Evolutionary conservation across 75 land plant species (phyloP), one percentile per base, ranked within the genome.

Genomic region (Gnetum montanum): DNA sequence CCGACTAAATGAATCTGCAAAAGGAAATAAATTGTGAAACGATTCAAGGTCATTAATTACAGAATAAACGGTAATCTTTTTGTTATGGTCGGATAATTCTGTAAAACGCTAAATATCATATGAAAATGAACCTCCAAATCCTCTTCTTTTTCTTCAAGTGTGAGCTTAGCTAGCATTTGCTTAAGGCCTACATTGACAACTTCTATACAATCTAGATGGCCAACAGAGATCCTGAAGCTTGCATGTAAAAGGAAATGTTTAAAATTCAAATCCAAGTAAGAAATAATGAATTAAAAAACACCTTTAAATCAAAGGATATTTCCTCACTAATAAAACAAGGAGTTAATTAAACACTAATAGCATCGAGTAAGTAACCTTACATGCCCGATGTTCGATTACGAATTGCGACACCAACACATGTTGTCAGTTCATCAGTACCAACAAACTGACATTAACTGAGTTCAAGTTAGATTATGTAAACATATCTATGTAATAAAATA

Each of bases 1-100:
- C 86, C 86, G 25, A 82, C 43, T 3, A 82, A 41, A 73, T 82
- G 82, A 46, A 82, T 82, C 86, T 82, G 81, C 61, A n/a, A n/a
- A n/a, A n/a, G n/a, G n/a, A n/a, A n/a, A n/a, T n/a, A n/a, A n/a
- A n/a, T n/a, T n/a, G n/a, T n/a, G n/a, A n/a, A n/a, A n/a, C n/a
- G n/a, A n/a, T n/a, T n/a, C n/a, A n/a, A n/a, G n/a, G n/a, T n/a
- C n/a, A n/a, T n/a, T n/a, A n/a, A n/a, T n/a, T n/a, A n/a, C n/a
- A n/a, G n/a, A n/a, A n/a, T n/a, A n/a, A n/a, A n/a, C n/a, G n/a
- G n/a, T n/a, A n/a, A n/a, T n/a, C n/a, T n/a, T n/a, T n/a, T n/a
- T n/a, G n/a, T n/a, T n/a, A n/a, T n/a, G n/a, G n/a, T n/a, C n/a
- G n/a, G n/a, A n/a, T n/a, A n/a, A n/a, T n/a, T n/a, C n/a, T n/a